Base-by-base conservation (phyloP, 2,329 filamentous ascomycete genomes). In the Stemphylium lycopersici region DNA sequence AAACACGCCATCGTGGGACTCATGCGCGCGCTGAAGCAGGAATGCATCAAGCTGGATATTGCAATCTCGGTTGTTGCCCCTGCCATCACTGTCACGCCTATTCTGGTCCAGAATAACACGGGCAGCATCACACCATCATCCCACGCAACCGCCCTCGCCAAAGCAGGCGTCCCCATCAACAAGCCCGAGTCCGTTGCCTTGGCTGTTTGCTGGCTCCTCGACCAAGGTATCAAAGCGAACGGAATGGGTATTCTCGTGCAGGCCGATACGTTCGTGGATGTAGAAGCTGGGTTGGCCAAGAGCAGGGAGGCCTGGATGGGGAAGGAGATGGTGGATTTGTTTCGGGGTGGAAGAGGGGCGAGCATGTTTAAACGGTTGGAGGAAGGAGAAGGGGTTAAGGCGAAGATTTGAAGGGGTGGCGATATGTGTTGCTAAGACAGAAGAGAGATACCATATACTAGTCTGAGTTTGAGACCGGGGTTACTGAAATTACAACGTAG, bases 1-100 rank as follows among this genome's bases (percentile, higher is more conserved):
- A 82, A 82, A 55, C 80, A 82, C 61, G 80, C 76, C 73, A 70
- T 82, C 29, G 78, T 82, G 1, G 80, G 80, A n/a, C 72, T 81
- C 16, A 76, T 82, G 72, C 76, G 80, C 18, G 77, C 80, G 0
- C 67, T 82, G 20, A 81, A 82, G 66, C 76, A 79, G 32, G 80
- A 81, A 59, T 78, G 76, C 43, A 75, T 76, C 4, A 80, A 76
- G 52, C 63, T 79, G 10, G 68, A 73, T 32, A 80, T 82, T 41
- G 72, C 78, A 0, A 74, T 81, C 24, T 77, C 75, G 0, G 76
- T 81, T 5, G 78, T 82, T 2, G 80, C 79, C 1, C 80, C 80
- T 1, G 80, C 74, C 2, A 81, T 82, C 37, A 81, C 80, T 0
- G 66, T 80, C 10, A 82, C 80, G 2, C 76, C 77, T 3, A 78